Conservation (phyloP, 2,329 filamentous ascomycete species). For the Penicillium corylophilum region DNA sequence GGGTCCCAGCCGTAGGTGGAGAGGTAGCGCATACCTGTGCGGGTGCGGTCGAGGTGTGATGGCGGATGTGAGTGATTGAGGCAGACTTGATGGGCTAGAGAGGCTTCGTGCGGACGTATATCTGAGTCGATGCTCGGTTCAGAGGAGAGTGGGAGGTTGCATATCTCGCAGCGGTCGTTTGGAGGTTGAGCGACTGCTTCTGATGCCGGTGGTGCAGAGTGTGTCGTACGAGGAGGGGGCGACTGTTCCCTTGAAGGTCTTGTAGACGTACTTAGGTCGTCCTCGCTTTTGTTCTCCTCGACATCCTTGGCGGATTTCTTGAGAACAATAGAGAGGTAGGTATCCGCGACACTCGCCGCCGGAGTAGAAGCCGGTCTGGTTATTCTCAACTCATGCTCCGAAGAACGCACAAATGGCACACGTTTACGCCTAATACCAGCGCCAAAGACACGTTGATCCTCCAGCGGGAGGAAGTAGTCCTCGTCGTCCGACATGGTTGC, state of each 20-base stretch:
- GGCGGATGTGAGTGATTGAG: slow-evolving; percentile 58
- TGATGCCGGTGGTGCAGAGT: slow-evolving; percentile 13
- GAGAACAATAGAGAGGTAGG: slow-evolving; percentile 50
- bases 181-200: slow-evolving; percentile 4
- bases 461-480: slow-evolving; percentile 57
- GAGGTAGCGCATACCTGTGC: slow-evolving; percentile 57
- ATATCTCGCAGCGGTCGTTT: slow-evolving; percentile 52
- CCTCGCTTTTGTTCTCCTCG: not conserved
- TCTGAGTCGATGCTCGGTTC: slow-evolving; percentile 20
- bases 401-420: slow-evolving; percentile 60
- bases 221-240: slow-evolving; percentile 9
- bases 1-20: slow-evolving; percentile 61
- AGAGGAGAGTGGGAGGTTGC: slow-evolving; percentile 52
- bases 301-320: slow-evolving; percentile 18
- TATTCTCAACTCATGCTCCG: slow-evolving; percentile 34
- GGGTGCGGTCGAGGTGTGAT: slow-evolving; percentile 57
- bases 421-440: slow-evolving; percentile 62
- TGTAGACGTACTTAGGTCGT: slow-evolving; percentile 7
- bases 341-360: slow-evolving; percentile 36
- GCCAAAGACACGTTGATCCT: slow-evolving; percentile 60
- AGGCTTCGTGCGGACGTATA: slow-evolving; percentile 47
- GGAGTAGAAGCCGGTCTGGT: slow-evolving; percentile 32
- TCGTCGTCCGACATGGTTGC: slow-evolving; percentile 49
- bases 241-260: not conserved
- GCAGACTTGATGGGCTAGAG: slow-evolving; percentile 57